Percentiles rank a stretch among this genome's conserved stretches.
These are phyloP conservation scores for Spergularia azorica DNA, from an alignment of 179 eudicot genomes.

Conservation along the genomic window DNA sequence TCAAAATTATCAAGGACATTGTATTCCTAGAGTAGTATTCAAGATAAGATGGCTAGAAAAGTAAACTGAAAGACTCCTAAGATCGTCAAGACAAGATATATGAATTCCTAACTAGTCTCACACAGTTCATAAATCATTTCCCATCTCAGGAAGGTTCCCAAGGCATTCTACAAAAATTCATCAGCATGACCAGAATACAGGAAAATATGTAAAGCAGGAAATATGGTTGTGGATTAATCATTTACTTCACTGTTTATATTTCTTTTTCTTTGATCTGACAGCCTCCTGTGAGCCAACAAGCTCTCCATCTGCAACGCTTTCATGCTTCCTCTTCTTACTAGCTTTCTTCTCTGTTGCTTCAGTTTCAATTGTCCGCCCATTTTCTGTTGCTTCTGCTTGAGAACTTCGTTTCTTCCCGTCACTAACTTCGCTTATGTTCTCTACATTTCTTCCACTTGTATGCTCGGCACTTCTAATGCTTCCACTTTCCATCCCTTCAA, in stretches of 20 bases:
- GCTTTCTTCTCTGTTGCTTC: constrained; percentile 21
- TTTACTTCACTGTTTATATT: constrained; percentile 23
- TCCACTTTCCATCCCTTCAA: neutral
- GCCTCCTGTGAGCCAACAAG: constrained; percentile 34
- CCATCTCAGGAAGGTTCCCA: neutral
- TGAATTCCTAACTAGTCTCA: neutral
- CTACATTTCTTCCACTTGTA: neutral
- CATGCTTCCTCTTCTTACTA: constrained; percentile 40
- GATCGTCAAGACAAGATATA: constrained; percentile 6
- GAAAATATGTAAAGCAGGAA: constrained; percentile 3
- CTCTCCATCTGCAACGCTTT: constrained; percentile 23
- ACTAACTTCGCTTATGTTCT: neutral
- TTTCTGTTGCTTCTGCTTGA: constrained; percentile 18
- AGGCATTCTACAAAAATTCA: constrained; percentile 4
- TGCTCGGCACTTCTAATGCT: no score
- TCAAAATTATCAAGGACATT: no score
- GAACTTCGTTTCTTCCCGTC: constrained; percentile 13
- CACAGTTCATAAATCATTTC: neutral
- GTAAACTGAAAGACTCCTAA: neutral
- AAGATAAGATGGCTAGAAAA: neutral
- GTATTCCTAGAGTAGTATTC: no score
- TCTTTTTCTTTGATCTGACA: constrained; percentile 42
- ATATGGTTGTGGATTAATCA: constrained; percentile 9
- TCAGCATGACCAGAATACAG: neutral
- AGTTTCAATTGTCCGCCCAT: constrained; percentile 18